A percentile compares a stretch with the other conserved stretches of the same genome.
Conservation (phyloP, 2,329 filamentous ascomycete species). For the Colletotrichum musae region DNA sequence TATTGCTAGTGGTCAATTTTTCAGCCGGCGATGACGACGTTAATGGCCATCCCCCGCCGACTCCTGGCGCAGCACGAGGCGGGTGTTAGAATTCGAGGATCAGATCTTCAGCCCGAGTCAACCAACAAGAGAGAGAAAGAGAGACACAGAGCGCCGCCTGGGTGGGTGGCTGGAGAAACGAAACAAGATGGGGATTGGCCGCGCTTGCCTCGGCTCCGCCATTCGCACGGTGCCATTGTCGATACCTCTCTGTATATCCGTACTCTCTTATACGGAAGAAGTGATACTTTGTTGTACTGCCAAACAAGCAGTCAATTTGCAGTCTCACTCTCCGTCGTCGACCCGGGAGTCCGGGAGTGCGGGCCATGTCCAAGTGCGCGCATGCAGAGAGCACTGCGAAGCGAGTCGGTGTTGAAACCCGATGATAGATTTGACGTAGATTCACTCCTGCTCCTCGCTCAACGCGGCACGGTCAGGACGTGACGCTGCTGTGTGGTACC, state of each 20-base stretch:
- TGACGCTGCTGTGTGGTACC: not conserved
- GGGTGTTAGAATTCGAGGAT: not conserved
- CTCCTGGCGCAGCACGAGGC: not conserved
- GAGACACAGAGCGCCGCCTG: not conserved
- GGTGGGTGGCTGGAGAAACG: slow-evolving; percentile 20
- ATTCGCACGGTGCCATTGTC: not conserved
- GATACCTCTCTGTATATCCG: not conserved
- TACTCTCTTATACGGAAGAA: too few relatives aligned
- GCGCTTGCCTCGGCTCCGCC: not conserved
- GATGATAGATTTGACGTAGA: too few relatives aligned
- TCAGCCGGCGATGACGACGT: slow-evolving; percentile 10
- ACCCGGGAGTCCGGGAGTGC: too few relatives aligned
- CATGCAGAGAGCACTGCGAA: too few relatives aligned
- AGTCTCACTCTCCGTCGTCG: too few relatives aligned
- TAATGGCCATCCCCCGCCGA: not conserved
- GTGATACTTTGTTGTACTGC: too few relatives aligned
- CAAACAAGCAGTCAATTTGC: too few relatives aligned
- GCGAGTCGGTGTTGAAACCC: too few relatives aligned
- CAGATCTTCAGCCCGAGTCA: not conserved
- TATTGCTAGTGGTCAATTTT: not conserved
- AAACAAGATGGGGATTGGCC: slow-evolving; percentile 20
- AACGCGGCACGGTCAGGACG: not conserved
- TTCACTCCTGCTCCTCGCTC: too few relatives aligned
- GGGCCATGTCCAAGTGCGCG: too few relatives aligned
- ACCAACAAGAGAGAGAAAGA: too few relatives aligned